Base-by-base conservation (phyloP, 257 asterid species). In the Solanum neorickii region DNA sequence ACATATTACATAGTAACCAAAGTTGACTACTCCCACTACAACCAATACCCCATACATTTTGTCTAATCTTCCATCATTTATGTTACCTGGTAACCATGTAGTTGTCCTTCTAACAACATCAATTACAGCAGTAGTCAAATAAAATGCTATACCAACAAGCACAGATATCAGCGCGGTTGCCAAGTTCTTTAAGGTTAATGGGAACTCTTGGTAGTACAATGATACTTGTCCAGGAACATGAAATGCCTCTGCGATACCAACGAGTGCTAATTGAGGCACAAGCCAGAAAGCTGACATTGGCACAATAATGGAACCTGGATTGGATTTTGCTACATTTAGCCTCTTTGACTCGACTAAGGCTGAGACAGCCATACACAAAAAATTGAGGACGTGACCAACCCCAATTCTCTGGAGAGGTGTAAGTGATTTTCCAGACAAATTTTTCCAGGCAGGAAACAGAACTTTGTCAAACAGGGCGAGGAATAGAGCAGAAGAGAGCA, bases 191-290 rank as follows among this genome's bases (percentile, higher is more conserved):
- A 93, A 82, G 2, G 92, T 70, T 1, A 44, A 86, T 3, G 96
- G 98, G 83, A 94, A 94, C 18, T 94, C 98, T 86, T 91, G 93
- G 88, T 93, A 94, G 31, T 93, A 94, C 3, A 93, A 59, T 7
- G 92, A 91, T 35, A 94, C 87, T 9, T 94, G 92, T 33, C 94
- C 94, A 0, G 95, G 94, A 62, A 92, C 92, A 82, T 91, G 95
- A 80, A 94, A 92, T 6, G 95, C 96, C 60, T 93, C 96, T 12
- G 95, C 95, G 47, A 91, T 12, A 7, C 98, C 98, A 25, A 92
- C 84, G 29, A 89, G 41, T 37, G 85, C 87, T 4, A 87, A 70
- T 7, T 88, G 82, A 31, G 96, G 93, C 78, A 93, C 92, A 10
- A 94, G 88, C 97, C 96, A 94, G 39, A 93, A 37, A 7, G 89